Evolutionary conservation across 2,329 filamentous ascomycete genomes (phyloP).

Genomic region (Emergomyces pasteurianus): DNA sequence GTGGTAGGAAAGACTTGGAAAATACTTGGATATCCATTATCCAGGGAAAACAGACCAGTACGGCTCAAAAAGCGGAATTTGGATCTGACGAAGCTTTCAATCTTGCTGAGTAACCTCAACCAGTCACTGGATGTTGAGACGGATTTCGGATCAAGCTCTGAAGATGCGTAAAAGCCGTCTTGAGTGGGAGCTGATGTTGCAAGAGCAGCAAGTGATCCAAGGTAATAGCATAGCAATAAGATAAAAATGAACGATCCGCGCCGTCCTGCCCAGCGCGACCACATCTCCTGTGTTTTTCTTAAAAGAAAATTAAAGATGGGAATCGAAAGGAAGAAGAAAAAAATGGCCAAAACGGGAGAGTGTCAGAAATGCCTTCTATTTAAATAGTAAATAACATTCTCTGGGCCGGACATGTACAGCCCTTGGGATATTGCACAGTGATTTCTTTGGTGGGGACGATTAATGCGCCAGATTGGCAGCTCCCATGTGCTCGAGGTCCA

Average conservation of each 20-base stretch:
- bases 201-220: background rate
- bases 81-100: background rate
- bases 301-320: background rate
- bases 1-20: slow-evolving; percentile 3
- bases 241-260: background rate
- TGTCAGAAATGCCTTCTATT: background rate
- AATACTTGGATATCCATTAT: background rate
- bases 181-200: background rate
- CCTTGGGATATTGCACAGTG: background rate
- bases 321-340: no score
- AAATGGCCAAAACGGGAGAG: no score
- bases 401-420: background rate
- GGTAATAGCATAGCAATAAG: background rate
- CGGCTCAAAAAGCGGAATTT: background rate
- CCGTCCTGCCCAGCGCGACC: background rate
- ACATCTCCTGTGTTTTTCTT: background rate
- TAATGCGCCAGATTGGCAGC: background rate
- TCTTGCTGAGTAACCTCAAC: background rate
- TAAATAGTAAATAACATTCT: no score
- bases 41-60: background rate
- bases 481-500: background rate
- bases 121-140: background rate
- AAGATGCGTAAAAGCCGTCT: background rate
- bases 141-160: background rate
- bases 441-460: background rate